These are phyloP conservation scores for Ophiosphaerella korrae DNA, from an alignment of 2,329 filamentous ascomycete species.

Conservation along the genomic window DNA sequence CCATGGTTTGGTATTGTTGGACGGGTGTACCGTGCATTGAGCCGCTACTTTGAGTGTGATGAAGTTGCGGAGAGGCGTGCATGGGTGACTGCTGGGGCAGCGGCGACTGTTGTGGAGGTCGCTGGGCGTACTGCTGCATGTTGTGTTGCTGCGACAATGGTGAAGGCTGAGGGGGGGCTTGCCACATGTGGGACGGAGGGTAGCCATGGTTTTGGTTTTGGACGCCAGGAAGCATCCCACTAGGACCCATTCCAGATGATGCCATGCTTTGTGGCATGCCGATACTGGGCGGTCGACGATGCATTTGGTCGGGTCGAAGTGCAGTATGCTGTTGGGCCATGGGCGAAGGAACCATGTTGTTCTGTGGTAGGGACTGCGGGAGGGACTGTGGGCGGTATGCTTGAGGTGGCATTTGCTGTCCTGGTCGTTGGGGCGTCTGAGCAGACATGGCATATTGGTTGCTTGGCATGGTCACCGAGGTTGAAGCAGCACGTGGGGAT, in stretches of 20 bases:
- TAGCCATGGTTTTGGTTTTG: slow-evolving; percentile 55
- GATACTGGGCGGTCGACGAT: slow-evolving; percentile 67
- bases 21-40: slow-evolving; percentile 51
- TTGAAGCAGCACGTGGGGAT: slow-evolving; percentile 62
- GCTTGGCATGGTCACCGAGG: slow-evolving; percentile 60
- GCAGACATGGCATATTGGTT: slow-evolving; percentile 64
- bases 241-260: slow-evolving; percentile 41
- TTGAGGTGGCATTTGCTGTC: slow-evolving; percentile 66
- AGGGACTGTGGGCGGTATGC: slow-evolving; percentile 74
- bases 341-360: slow-evolving; percentile 72
- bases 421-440: slow-evolving; percentile 62
- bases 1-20: slow-evolving; percentile 54
- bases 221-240: slow-evolving; percentile 45
- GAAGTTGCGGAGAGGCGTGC: slow-evolving; percentile 56
- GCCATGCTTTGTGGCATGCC: slow-evolving; percentile 43
- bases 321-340: slow-evolving; percentile 71
- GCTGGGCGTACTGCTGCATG: slow-evolving; percentile 53
- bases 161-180: slow-evolving; percentile 55
- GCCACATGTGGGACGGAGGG: slow-evolving; percentile 56
- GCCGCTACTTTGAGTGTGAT: slow-evolving; percentile 49
- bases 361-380: slow-evolving; percentile 72
- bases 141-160: slow-evolving; percentile 54
- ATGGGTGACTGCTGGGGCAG: slow-evolving; percentile 56
- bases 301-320: slow-evolving; percentile 66
- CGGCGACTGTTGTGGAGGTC: slow-evolving; percentile 49